Base-by-base conservation (phyloP, 2,329 filamentous ascomycete species). In the Epichloe sylvatica region DNA sequence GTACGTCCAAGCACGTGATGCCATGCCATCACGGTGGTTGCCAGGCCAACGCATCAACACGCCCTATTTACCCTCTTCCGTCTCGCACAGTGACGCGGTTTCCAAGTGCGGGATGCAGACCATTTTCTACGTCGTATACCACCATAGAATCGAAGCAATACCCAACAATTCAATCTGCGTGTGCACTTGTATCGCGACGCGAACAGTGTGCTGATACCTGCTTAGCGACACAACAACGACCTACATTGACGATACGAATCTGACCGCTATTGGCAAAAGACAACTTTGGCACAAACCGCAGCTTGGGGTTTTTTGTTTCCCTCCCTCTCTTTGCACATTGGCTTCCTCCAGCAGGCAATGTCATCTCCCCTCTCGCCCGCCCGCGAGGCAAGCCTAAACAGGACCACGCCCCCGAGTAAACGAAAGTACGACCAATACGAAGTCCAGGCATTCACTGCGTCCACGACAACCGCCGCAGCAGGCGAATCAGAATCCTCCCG, bases 331-430 rank as follows among this genome's bases (percentile, higher is more conserved):
- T 13, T n/a, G 35, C 35, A 37, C 30, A 45, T 12, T 30, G 30
- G 8, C 30, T 30, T 11, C 9, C 30, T 11, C 30, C 19, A 15
- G 21, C 21, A 37, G 19, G 57, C 42, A 51, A 70, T 68, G 67
- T 62, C 67, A 55, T 64, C 64, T 57, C 69, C 70, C 46, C 59
- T 72, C 52, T 67, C 65, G 54, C 67, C 66, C 50, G 62, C 63
- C 45, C 61, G 60, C 43, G 65, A 63, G 58, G 60, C 64, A 50
- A 61, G 60, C 49, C 61, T 72, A 49, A 71, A 71, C 56, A 54
- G 60, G 49, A 57, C 62, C 46, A 65, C 64, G 37, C 62, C 64
- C 30, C 55, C 60, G 23, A 60, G 45, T 50, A 59, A 56, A 41
- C 58, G 56, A 50, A 55, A 56, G 47, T 58, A 58, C 53, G 62